These are phyloP conservation scores for Calonectria leucothoes DNA, from an alignment of 2,329 filamentous ascomycete genomes.

Conservation along the genomic window DNA sequence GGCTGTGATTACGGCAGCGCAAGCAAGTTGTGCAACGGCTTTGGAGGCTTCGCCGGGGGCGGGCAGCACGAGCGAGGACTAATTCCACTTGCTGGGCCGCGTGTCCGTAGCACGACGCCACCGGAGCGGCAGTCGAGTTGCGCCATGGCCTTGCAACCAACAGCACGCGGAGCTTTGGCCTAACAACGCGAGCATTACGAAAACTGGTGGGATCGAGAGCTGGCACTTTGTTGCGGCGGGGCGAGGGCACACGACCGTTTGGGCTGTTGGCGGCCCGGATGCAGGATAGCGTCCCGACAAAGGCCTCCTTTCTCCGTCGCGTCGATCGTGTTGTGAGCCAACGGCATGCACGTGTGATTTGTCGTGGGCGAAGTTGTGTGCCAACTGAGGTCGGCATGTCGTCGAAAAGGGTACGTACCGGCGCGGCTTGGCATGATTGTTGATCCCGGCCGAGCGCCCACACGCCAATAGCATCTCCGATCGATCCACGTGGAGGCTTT, in stretches of 20 bases:
- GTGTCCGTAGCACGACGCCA: background rate
- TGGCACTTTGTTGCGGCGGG: background rate
- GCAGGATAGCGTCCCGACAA: background rate
- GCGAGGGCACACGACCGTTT: constrained; percentile 1
- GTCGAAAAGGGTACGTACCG: background rate
- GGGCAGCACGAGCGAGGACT: no score
- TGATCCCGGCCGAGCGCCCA: background rate
- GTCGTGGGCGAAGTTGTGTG: background rate
- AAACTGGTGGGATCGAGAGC: background rate
- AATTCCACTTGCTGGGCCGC: background rate
- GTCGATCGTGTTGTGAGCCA: background rate
- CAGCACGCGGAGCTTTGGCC: background rate
- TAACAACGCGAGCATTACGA: background rate
- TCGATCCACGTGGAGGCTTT: constrained; percentile 14
- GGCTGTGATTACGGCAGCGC: background rate
- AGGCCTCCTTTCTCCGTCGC: background rate
- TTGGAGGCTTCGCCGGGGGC: no score
- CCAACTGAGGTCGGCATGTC: background rate
- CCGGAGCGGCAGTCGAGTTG: background rate
- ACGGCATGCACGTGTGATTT: background rate
- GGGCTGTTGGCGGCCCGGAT: background rate
- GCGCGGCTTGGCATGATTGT: background rate
- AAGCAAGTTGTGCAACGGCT: background rate
- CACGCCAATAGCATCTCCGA: constrained; percentile 4
- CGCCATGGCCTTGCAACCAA: background rate